Conservation (phyloP, 163 green algal genomes). For the Chlamydomonas reinhardtii region DNA sequence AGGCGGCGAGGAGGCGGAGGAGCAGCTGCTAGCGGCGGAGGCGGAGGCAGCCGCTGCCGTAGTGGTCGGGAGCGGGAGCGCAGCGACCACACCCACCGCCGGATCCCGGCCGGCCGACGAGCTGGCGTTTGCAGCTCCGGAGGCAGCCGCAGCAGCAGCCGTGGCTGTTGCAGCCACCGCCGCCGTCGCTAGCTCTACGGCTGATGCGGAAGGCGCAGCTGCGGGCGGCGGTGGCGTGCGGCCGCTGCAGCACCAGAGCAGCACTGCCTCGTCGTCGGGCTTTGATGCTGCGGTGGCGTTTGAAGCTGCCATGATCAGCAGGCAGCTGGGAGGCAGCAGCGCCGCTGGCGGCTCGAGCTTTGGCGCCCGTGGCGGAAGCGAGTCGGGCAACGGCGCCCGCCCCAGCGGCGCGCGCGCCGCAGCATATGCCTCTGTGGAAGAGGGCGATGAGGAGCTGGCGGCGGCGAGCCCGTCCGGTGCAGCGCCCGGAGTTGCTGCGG, state of each 20-base stretch:
- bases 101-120: no score
- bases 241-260: neutral
- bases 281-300: slow-evolving; percentile 27
- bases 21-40: slow-evolving; percentile 2
- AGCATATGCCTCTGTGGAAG: neutral
- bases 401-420: neutral
- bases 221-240: neutral
- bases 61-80: neutral
- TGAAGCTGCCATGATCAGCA: slow-evolving; percentile 18
- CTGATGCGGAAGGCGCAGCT: neutral
- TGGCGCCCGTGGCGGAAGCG: neutral
- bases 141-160: neutral
- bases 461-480: no score
- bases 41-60: slow-evolving; percentile 10
- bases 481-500: no score
- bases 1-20: neutral
- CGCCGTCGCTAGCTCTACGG: neutral
- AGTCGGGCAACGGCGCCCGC: neutral
- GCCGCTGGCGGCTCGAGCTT: neutral
- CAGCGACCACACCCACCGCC: no score
- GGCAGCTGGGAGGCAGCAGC: slow-evolving; percentile 24
- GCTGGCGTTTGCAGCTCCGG: no score
- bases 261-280: slow-evolving; percentile 14
- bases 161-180: neutral
- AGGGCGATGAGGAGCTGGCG: neutral